Evolutionary conservation across 108 stramenopile species (phyloP), one percentile per base, ranked within the genome.

Genomic region (Fistulifera solaris): DNA sequence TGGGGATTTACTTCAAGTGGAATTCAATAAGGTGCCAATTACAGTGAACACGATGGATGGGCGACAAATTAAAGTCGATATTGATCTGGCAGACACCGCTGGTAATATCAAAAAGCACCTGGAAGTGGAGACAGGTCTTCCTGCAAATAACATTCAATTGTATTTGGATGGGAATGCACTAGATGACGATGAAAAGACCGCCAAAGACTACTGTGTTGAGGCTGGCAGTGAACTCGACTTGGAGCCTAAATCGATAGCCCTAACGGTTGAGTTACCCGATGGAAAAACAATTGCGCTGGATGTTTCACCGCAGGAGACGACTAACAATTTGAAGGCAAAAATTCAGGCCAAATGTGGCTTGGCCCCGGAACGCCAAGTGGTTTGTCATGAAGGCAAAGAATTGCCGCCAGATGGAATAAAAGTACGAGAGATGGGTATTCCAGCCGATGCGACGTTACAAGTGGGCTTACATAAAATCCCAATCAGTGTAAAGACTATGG

Each of bases 191-290:
- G 23, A 35, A 25, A 68, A 56, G 28, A 38, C 60, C 2, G 60
- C 54, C 23, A 5, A 21, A 11, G 67, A 57, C 15, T 40, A 54
- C 27, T 61, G 68, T 24, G 54, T 69, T 35, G 42, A 48, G 0
- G 52, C 57, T 0, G 68, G 68, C 14, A 48, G 51, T 10, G 16
- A 62, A 19, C 43, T 69, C 6, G 62, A 63, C 18, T 45, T 69
- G 0, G 63, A 65, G 40, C 63, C 63, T 0, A 63, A 59, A 27
- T 17, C 28, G 11, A 27, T 54, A 11, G 27, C 43, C 2, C 27
- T 49, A 1, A 6, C 35, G 6, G 48, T 65, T 0, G 23, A 25
- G 3, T 49, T 57, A 42, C 63, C 54, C n/a, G 63, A 65, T 28
- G 63, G 63, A 3, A 40, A 57, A 26, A 49, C 28, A 5, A 18